A percentile compares a stretch with the other conserved stretches of the same genome.
These are phyloP conservation scores for Pythium sukuiense DNA, from an alignment of 352 stramenopile genomes.

Conservation along the genomic window DNA sequence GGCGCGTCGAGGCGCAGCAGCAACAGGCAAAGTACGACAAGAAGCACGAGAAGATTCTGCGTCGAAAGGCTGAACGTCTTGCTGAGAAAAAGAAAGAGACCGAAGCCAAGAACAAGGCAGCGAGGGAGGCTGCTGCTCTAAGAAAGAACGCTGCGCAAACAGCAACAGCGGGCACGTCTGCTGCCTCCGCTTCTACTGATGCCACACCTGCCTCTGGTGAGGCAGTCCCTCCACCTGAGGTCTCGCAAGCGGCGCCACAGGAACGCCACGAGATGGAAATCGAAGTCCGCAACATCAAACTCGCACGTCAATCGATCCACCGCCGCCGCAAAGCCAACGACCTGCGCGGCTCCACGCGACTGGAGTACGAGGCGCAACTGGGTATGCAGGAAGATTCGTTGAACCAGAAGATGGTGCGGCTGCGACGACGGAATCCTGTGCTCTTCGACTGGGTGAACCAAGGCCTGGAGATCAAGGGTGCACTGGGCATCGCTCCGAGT, in stretches of 20 bases:
- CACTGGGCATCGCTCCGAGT: not conserved
- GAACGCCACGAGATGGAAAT: slow-evolving; percentile 16
- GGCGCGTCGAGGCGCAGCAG: too few species aligned
- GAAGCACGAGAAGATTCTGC: too few species aligned
- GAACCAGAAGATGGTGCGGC: slow-evolving; percentile 2
- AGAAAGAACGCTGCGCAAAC: not conserved
- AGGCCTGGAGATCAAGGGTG: slow-evolving; percentile 10
- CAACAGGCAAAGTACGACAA: too few species aligned
- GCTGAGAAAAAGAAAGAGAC: too few species aligned
- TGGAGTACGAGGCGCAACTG: slow-evolving; percentile 29
- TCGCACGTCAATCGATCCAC: slow-evolving; percentile 23
- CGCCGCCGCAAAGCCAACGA: slow-evolving; percentile 26
- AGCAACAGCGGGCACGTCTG: not conserved
- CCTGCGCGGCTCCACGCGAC: slow-evolving; percentile 24
- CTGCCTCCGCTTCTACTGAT: too few species aligned
- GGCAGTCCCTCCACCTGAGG: not conserved
- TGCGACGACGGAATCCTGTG: slow-evolving; percentile 3
- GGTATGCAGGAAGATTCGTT: slow-evolving; percentile 18
- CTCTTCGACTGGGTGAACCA: slow-evolving; percentile 15
- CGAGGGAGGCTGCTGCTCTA: too few species aligned
- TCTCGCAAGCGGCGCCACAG: not conserved
- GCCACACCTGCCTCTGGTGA: too few species aligned
- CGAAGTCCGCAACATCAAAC: slow-evolving; percentile 22
- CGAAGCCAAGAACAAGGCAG: too few species aligned
- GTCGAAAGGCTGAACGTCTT: too few species aligned